Evolutionary conservation across 2,329 filamentous ascomycete genomes (phyloP).

Genomic region (Epicoccum sorghinum): DNA sequence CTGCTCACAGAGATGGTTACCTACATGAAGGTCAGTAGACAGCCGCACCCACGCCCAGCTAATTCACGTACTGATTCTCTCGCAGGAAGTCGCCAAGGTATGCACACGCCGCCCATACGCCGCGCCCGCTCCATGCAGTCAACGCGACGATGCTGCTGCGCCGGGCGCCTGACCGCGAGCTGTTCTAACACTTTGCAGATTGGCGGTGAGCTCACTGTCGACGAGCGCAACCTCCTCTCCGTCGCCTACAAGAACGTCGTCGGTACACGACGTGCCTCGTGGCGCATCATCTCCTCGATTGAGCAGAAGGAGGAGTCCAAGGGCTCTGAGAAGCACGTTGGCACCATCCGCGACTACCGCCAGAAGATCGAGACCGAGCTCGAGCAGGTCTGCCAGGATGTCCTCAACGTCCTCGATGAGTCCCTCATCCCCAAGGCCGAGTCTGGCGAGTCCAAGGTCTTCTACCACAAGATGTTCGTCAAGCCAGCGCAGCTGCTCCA

Average conservation of each 20-base stretch:
- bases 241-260: slow-evolving; percentile 99
- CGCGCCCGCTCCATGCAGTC: slow-evolving; percentile 26
- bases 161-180: not conserved
- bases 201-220: slow-evolving; percentile 70
- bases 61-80: slow-evolving; percentile 43
- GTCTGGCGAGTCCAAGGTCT: slow-evolving; percentile 98
- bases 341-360: slow-evolving; percentile 94
- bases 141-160: slow-evolving; percentile 16
- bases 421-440: slow-evolving; percentile 94
- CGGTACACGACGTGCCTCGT: slow-evolving; percentile 95
- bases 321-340: slow-evolving; percentile 93
- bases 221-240: slow-evolving; percentile 88
- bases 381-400: slow-evolving; percentile 97
- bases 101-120: slow-evolving; percentile 32
- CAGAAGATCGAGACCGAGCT: slow-evolving; percentile 98
- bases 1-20: slow-evolving; percentile 81
- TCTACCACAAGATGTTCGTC: slow-evolving; percentile 99
- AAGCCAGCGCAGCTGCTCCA: not conserved
- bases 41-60: not conserved
- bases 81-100: slow-evolving; percentile 92
- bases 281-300: slow-evolving; percentile 99
- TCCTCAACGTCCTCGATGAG: slow-evolving; percentile 92
- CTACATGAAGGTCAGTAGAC: slow-evolving; percentile 84
- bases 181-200: slow-evolving; percentile 54
- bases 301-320: slow-evolving; percentile 99